Evolutionary conservation across 2,329 filamentous ascomycete species (phyloP).

Genomic region (Colletotrichum abscissum): DNA sequence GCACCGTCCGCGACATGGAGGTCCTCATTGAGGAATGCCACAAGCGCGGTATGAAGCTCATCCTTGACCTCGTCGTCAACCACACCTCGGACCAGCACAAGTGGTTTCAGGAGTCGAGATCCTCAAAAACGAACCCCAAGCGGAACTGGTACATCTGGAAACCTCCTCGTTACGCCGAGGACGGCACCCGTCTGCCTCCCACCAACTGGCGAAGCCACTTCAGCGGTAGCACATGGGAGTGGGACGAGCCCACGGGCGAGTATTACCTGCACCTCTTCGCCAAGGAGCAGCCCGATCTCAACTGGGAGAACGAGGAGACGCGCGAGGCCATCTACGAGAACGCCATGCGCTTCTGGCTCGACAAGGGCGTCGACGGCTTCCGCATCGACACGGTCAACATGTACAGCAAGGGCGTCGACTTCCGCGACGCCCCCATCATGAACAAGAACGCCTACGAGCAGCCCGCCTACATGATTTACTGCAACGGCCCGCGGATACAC

Average conservation of each 20-base stretch:
- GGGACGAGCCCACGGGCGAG: constrained; percentile 77
- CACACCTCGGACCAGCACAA: constrained; percentile 79
- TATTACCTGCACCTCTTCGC: constrained; percentile 84
- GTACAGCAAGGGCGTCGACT: constrained; percentile 71
- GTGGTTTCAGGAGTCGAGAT: constrained; percentile 77
- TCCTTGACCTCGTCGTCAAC: constrained; percentile 83
- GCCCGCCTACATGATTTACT: constrained; percentile 66
- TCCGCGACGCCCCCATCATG: constrained; percentile 68
- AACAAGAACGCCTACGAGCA: constrained; percentile 60
- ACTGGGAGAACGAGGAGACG: constrained; percentile 80
- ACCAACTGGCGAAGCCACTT: constrained; percentile 80
- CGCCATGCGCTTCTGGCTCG: constrained; percentile 83
- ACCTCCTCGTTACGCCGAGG: constrained; percentile 61
- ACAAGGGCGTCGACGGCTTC: constrained; percentile 78
- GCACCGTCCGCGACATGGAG: constrained; percentile 74
- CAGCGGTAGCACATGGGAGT: constrained; percentile 73
- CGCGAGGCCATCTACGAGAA: constrained; percentile 77
- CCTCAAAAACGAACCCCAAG: constrained; percentile 70
- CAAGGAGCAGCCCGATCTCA: constrained; percentile 83
- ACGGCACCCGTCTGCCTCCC: constrained; percentile 74
- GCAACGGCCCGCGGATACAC: constrained; percentile 76
- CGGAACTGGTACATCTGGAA: constrained; percentile 76
- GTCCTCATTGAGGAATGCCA: constrained; percentile 69
- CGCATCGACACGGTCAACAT: constrained; percentile 81
- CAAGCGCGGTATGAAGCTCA: constrained; percentile 73